A percentile compares a stretch with the other conserved stretches of the same genome.
phyloP scores from a whole-genome alignment of 108 stramenopile species.

The Nitzschia putrida region DNA sequence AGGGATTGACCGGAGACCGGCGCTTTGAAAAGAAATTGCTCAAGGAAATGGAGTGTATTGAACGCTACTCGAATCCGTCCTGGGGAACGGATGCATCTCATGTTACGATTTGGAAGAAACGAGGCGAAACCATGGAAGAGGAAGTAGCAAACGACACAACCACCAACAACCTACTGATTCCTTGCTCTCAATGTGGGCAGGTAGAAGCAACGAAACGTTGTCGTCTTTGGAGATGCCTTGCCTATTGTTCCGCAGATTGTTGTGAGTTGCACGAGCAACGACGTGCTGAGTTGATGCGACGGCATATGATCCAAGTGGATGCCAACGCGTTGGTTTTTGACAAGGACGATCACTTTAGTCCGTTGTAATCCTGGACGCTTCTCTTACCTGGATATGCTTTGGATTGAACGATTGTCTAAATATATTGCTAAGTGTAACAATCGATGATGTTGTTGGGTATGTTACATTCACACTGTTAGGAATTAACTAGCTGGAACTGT shows the following conservation, averaged over 20 bases:
- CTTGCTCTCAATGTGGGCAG: slow-evolving; percentile 31
- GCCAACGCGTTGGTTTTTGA: neutral
- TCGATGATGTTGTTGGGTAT: too few relatives aligned
- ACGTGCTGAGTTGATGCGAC: neutral
- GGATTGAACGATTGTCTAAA: too few relatives aligned
- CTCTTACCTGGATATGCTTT: too few relatives aligned
- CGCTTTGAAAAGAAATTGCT: slow-evolving; percentile 44
- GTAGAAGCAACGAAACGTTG: slow-evolving; percentile 33
- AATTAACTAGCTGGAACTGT: too few relatives aligned
- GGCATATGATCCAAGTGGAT: slow-evolving; percentile 1
- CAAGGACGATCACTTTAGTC: slow-evolving; percentile 7
- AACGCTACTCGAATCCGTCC: slow-evolving; percentile 37
- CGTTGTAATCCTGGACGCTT: neutral
- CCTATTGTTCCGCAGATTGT: slow-evolving; percentile 48
- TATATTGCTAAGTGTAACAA: too few relatives aligned
- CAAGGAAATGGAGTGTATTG: slow-evolving; percentile 2
- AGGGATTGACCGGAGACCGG: slow-evolving; percentile 51
- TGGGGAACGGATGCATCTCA: slow-evolving; percentile 66
- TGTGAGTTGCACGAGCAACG: slow-evolving; percentile 1
- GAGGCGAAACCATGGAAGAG: neutral
- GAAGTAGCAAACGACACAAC: neutral
- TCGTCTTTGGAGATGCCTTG: slow-evolving; percentile 36
- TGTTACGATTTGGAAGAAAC: slow-evolving; percentile 49
- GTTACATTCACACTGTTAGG: too few relatives aligned
- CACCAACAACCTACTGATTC: slow-evolving; percentile 15